Base-by-base conservation (phyloP, 2,329 filamentous ascomycete genomes). In the Didymella arachidicola region DNA sequence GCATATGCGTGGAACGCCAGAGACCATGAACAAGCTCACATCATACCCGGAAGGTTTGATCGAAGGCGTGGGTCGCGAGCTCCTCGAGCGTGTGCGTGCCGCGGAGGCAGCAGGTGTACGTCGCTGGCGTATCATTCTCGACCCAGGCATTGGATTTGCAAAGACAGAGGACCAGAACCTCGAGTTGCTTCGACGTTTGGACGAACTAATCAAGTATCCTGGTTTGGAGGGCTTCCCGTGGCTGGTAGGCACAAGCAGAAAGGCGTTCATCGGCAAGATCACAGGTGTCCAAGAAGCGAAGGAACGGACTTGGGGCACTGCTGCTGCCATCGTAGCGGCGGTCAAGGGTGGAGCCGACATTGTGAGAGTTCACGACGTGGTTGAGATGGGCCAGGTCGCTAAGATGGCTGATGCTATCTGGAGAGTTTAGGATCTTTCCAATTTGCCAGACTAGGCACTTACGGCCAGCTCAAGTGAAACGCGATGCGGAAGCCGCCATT, bases 351-450 rank as follows among this genome's bases (percentile, higher is more conserved):
- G 95, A 2, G 93, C 93, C 25, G 93, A 98, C 80, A 87, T 99
- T 58, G 89, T 98, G 44, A 84, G 95, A 50, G 93, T 99, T 41
- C 95, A 99, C 79, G 94, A 98, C 80, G 90, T 93, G 14, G 79
- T 82, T 55, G 91, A 95, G 80, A 98, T 98, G 94, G 82, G 79
- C 39, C 85, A 92, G 77, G 93, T 97, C 30, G 87, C 87, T 1
- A 89, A 85, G 73, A 94, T 98, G 88, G 87, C 92, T 8, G 94
- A 98, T 83, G 93, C 93, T n/a, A 93, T 97, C 53, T 96, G 91
- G 86, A 83, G 91, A 47, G 55, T 61, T 29, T 63, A 26, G 43
- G 22, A 18, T 3, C 10, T 27, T 4, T 14, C 11, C 22, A 1
- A n/a, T 12, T 36, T 25, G 22, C 19, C 7, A n/a, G 25, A 27